phyloP scores from a whole-genome alignment of 83 land plant genomes.

The Larix sibirica region DNA sequence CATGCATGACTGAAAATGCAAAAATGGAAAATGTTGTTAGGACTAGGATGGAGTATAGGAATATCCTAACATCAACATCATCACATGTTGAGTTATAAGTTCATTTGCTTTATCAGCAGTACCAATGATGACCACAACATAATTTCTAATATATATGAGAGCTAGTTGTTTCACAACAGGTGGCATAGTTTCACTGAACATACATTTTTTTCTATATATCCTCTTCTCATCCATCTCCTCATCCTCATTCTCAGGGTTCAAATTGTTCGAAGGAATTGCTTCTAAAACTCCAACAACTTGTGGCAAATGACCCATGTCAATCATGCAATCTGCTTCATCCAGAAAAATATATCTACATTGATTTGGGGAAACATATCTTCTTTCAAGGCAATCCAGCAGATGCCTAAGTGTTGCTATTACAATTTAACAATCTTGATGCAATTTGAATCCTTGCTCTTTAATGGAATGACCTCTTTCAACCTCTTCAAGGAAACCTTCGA shows the following conservation, averaged over 20 bases:
- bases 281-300: conserved; percentile 92
- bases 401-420: conserved; percentile 82
- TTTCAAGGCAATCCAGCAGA: conserved; percentile 67
- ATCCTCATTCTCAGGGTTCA: conserved; percentile 95
- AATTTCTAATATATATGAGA: conserved; percentile 84
- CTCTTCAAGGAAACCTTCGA: no score
- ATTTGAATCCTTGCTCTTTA: conserved; percentile 73
- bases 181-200: conserved; percentile 99
- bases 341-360: conserved; percentile 79
- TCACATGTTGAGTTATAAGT: conserved; percentile 81
- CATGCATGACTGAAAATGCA: no score
- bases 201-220: conserved; percentile 84
- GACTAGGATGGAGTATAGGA: no score
- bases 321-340: conserved; percentile 79
- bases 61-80: conserved; percentile 53
- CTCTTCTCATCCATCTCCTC: conserved; percentile 87
- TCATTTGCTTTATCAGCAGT: conserved; percentile 91
- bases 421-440: conserved; percentile 81
- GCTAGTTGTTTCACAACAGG: conserved; percentile 90
- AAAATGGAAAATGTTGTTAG: no score
- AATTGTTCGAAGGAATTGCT: conserved; percentile 96
- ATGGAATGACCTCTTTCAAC: conserved; percentile 61
- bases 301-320: conserved; percentile 83
- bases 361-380: conserved; percentile 74
- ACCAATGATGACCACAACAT: conserved; percentile 88